phyloP scores from a whole-genome alignment of 148 eudicot species.

The Gaultheria prostrata region DNA sequence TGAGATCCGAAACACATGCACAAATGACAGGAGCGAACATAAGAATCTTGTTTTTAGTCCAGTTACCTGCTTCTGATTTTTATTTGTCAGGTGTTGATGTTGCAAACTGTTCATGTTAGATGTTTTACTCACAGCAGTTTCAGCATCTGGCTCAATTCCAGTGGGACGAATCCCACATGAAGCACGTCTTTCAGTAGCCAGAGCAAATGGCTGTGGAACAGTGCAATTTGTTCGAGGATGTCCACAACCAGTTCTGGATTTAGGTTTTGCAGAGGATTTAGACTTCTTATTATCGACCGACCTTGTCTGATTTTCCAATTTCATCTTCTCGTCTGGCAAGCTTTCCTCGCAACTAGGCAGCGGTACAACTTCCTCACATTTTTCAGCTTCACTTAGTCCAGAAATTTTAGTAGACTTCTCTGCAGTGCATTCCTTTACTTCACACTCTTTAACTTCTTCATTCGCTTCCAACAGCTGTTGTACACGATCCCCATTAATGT shows the following conservation, averaged over 20 bases:
- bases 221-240: slow-evolving; percentile 58
- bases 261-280: slow-evolving; percentile 34
- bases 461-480: slow-evolving; percentile 31
- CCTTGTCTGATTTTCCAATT: slow-evolving; percentile 26
- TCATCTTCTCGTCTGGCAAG: slow-evolving; percentile 27
- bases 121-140: slow-evolving; percentile 34
- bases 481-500: slow-evolving; percentile 24
- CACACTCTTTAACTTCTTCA: slow-evolving; percentile 27
- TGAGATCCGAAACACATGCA: neutral
- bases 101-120: slow-evolving; percentile 28
- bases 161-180: slow-evolving; percentile 46
- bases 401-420: slow-evolving; percentile 32
- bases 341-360: slow-evolving; percentile 17
- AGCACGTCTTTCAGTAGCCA: slow-evolving; percentile 90
- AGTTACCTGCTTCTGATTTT: slow-evolving; percentile 49
- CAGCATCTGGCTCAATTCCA: slow-evolving; percentile 38
- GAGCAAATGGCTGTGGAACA: slow-evolving; percentile 81
- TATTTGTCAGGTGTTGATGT: slow-evolving; percentile 22
- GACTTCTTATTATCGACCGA: slow-evolving; percentile 38
- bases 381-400: slow-evolving; percentile 32
- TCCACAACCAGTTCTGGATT: slow-evolving; percentile 38
- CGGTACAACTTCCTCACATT: slow-evolving; percentile 21
- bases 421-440: slow-evolving; percentile 52
- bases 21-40: neutral
- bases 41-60: neutral